Evolutionary conservation across 1,284 basidiomycete genomes (phyloP).

Genomic region (Pseudozyma pruni): DNA sequence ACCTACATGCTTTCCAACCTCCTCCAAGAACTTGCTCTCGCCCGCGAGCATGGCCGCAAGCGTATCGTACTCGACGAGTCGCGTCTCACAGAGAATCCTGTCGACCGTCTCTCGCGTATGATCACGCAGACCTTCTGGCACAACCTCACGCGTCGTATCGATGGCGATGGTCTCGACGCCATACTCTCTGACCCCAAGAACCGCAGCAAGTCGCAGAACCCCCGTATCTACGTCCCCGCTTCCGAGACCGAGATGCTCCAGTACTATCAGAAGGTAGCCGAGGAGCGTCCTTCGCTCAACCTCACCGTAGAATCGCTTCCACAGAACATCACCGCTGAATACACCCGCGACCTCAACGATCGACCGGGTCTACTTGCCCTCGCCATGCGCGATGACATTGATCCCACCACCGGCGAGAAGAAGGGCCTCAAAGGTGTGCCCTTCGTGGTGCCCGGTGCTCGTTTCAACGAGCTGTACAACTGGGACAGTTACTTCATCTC

Average conservation of each 20-base stretch:
- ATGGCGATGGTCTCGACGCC: slow-evolving; percentile 94
- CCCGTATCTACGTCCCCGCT: slow-evolving; percentile 92
- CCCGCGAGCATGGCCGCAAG: slow-evolving; percentile 92
- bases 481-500: slow-evolving; percentile 83
- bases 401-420: slow-evolving; percentile 67
- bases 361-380: slow-evolving; percentile 93
- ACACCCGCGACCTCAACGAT: slow-evolving; percentile 90
- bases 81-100: slow-evolving; percentile 94
- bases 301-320: slow-evolving; percentile 91
- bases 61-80: slow-evolving; percentile 98
- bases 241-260: slow-evolving; percentile 91
- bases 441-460: slow-evolving; percentile 95
- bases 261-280: slow-evolving; percentile 78
- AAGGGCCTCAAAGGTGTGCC: slow-evolving; percentile 87
- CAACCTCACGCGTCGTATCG: slow-evolving; percentile 92
- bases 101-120: slow-evolving; percentile 95
- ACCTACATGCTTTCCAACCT: slow-evolving; percentile 94
- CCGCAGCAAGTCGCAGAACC: slow-evolving; percentile 67
- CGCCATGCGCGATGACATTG: slow-evolving; percentile 88
- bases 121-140: slow-evolving; percentile 99
- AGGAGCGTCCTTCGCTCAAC: slow-evolving; percentile 76
- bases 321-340: slow-evolving; percentile 84
- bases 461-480: slow-evolving; percentile 88
- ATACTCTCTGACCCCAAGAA: slow-evolving; percentile 97
- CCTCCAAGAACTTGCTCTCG: slow-evolving; percentile 96